These are phyloP conservation scores for Hypoxylon rubiginosum DNA, from an alignment of 2,329 filamentous ascomycete species.

Conservation along the genomic window DNA sequence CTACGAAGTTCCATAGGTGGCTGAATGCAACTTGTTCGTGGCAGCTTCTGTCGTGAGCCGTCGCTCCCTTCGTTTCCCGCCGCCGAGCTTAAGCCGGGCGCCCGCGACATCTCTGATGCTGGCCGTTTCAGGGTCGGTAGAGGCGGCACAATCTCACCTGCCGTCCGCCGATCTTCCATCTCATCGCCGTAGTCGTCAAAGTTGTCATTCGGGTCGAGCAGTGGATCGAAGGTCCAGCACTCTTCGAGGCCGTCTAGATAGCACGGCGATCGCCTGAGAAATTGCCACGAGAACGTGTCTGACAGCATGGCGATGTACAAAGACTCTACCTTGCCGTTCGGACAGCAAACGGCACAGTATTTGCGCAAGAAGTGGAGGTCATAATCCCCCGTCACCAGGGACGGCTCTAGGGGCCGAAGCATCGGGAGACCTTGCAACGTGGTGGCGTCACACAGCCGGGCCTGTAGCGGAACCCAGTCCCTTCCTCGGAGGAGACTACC, in stretches of 20 bases:
- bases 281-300: constrained; percentile 69
- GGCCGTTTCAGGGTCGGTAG: constrained; percentile 63
- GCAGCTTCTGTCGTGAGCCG: constrained; percentile 54
- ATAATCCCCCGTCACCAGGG: constrained; percentile 59
- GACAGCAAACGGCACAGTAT: constrained; percentile 69
- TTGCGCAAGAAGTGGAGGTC: constrained; percentile 65
- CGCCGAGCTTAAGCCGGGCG: constrained; percentile 60
- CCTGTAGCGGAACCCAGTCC: constrained; percentile 70
- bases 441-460: constrained; percentile 68
- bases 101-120: constrained; percentile 66
- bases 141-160: constrained; percentile 61
- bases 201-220: constrained; percentile 61
- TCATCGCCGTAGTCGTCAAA: constrained; percentile 55
- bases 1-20: constrained; percentile 58
- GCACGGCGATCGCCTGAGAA: constrained; percentile 61
- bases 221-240: constrained; percentile 65
- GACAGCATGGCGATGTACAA: constrained; percentile 70
- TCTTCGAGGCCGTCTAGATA: constrained; percentile 67
- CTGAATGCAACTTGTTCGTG: constrained; percentile 57
- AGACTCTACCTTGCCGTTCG: constrained; percentile 68
- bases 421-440: constrained; percentile 69
- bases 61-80: constrained; percentile 51
- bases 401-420: constrained; percentile 65
- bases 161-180: constrained; percentile 58
- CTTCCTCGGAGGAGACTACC: constrained; percentile 63